These are phyloP conservation scores for Cnidoscolus chayamansa DNA, from an alignment of 441 rosid species.

Conservation along the genomic window DNA sequence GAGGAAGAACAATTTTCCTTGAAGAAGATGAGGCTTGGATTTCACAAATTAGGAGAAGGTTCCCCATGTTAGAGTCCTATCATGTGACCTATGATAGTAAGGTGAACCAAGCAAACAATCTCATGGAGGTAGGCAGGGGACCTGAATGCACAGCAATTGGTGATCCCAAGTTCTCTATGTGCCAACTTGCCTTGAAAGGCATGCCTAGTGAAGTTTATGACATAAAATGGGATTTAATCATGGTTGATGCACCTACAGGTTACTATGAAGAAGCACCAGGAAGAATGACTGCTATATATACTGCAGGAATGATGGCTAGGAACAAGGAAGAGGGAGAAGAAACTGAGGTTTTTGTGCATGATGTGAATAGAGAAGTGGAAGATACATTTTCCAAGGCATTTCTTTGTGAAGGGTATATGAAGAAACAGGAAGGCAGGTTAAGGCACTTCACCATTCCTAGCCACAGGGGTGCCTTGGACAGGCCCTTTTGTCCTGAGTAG, in stretches of 20 bases:
- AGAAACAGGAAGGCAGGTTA: conserved; percentile 68
- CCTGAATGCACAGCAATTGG: conserved; percentile 66
- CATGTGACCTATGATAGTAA: conserved; percentile 75
- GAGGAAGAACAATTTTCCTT: conserved; percentile 77
- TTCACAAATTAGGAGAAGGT: conserved; percentile 57
- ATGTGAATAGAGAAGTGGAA: conserved; percentile 73
- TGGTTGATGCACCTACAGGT: conserved; percentile 83
- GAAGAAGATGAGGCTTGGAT: conserved; percentile 91
- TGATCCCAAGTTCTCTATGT: conserved; percentile 71
- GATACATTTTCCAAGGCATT: conserved; percentile 71
- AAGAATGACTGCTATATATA: conserved; percentile 75
- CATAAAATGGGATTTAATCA: conserved; percentile 68
- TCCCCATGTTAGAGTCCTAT: conserved; percentile 72
- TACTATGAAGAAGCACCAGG: conserved; percentile 80
- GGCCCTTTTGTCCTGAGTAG: conserved; percentile 63
- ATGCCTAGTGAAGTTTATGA: conserved; percentile 64
- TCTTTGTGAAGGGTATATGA: conserved; percentile 70
- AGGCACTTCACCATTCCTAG: conserved; percentile 80
- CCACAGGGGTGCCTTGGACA: conserved; percentile 40
- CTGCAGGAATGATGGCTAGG: conserved; percentile 85
- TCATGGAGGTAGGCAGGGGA: conserved; percentile 72
- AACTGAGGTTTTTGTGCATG: conserved; percentile 79
- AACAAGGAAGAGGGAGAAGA: conserved; percentile 54
- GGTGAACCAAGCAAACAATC: conserved; percentile 64
- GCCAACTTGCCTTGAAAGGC: conserved; percentile 77